Conservation (phyloP, 805 yeast genomes). For the Candida saitoana region DNA sequence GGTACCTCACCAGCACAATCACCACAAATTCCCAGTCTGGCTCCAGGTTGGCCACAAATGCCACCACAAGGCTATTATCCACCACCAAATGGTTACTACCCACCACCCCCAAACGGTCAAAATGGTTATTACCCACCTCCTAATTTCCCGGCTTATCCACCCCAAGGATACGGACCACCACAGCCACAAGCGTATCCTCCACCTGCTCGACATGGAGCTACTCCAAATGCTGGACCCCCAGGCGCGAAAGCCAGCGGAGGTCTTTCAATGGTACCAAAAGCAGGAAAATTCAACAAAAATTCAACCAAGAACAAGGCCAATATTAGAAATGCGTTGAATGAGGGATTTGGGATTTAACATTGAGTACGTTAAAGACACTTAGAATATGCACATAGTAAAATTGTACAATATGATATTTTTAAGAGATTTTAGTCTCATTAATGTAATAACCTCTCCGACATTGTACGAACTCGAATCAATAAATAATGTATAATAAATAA, state of each 20-base stretch:
- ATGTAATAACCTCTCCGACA: no score
- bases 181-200: conserved; percentile 2
- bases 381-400: no score
- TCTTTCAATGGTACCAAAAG: conserved; percentile 40
- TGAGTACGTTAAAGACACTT: no score
- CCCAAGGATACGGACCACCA: not conserved
- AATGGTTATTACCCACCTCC: conserved; percentile 2
- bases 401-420: no score
- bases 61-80: conserved; percentile 2
- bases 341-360: conserved; percentile 63
- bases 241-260: not conserved
- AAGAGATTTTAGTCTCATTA: no score
- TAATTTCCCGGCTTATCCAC: not conserved
- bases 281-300: conserved; percentile 34
- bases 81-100: conserved; percentile 1
- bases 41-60: not conserved
- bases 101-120: not conserved
- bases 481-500: conserved; percentile 9
- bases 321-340: conserved; percentile 60
- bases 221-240: not conserved
- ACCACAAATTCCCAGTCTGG: not conserved
- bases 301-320: conserved; percentile 48
- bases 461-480: no score
- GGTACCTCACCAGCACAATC: not conserved
- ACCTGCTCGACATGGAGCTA: conserved; percentile 1